Conservation (phyloP, 495 filamentous ascomycete species). For the Aspergillus homomorphus region DNA sequence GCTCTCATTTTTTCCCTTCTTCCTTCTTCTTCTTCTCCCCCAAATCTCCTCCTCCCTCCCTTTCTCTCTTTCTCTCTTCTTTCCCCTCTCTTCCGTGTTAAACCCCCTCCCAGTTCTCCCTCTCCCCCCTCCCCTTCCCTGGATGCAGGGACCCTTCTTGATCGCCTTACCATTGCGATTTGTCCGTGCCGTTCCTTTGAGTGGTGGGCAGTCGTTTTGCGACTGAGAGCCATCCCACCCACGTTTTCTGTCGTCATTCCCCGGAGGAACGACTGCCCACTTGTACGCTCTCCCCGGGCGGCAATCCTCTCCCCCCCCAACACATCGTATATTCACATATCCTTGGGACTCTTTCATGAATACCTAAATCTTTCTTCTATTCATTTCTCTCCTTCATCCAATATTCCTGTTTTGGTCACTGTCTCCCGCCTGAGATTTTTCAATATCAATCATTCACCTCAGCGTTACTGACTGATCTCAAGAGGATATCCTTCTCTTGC, state of each 20-base stretch:
- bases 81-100: slow-evolving; percentile 15
- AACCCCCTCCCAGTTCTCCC: slow-evolving; percentile 13
- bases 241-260: slow-evolving; percentile 33
- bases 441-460: slow-evolving; percentile 22
- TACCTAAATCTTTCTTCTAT: slow-evolving; percentile 1
- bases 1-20: slow-evolving; percentile 15
- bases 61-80: slow-evolving; percentile 22
- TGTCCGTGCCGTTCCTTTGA: slow-evolving; percentile 25
- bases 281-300: slow-evolving; percentile 15
- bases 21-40: slow-evolving; percentile 16
- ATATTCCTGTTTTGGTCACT: background rate
- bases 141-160: slow-evolving; percentile 14
- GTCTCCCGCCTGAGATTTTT: slow-evolving; percentile 3
- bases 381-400: background rate
- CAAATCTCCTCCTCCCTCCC: slow-evolving; percentile 9
- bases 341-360: slow-evolving; percentile 3
- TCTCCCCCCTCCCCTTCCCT: slow-evolving; percentile 25
- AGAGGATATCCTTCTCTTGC: slow-evolving; percentile 19
- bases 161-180: slow-evolving; percentile 16
- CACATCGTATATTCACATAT: background rate
- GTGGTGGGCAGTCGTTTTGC: slow-evolving; percentile 28
- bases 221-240: slow-evolving; percentile 18
- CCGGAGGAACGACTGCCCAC: slow-evolving; percentile 43
- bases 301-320: slow-evolving; percentile 13
- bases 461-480: slow-evolving; percentile 20